A percentile compares a stretch with the other conserved stretches of the same genome.
Conservation (phyloP, 2,329 filamentous ascomycete genomes). For the Monilinia fructigena region DNA sequence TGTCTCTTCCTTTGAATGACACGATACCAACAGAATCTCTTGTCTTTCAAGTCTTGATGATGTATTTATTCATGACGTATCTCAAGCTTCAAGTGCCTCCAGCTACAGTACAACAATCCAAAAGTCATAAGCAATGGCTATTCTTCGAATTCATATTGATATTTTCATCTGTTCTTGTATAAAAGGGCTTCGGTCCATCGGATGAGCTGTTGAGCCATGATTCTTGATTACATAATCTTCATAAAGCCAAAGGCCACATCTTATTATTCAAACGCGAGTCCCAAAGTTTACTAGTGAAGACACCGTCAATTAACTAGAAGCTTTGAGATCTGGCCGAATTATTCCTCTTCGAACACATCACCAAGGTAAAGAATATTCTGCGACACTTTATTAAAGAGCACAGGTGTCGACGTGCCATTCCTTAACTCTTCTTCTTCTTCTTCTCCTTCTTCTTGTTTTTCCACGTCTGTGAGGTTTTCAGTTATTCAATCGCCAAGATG, state of each 20-base stretch:
- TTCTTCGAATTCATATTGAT: too few species aligned
- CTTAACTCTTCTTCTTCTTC: slow-evolving; percentile 35
- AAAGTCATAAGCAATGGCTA: background rate
- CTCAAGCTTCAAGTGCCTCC: too few species aligned
- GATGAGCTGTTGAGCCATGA: background rate
- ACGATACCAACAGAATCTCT: background rate
- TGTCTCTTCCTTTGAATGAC: too few species aligned
- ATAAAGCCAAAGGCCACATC: slow-evolving; percentile 30
- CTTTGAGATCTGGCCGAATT: slow-evolving; percentile 36
- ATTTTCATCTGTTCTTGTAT: background rate
- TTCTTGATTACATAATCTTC: slow-evolving; percentile 19
- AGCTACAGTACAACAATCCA: too few species aligned
- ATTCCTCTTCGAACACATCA: slow-evolving; percentile 35
- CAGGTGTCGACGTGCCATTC: slow-evolving; percentile 35
- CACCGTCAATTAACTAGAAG: slow-evolving; percentile 25
- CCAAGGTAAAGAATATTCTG: slow-evolving; percentile 31
- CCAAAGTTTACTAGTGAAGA: slow-evolving; percentile 30
- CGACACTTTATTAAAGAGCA: slow-evolving; percentile 23
- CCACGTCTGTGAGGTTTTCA: slow-evolving; percentile 42
- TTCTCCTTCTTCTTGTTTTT: slow-evolving; percentile 33
- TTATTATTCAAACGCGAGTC: slow-evolving; percentile 24
- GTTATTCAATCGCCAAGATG: slow-evolving; percentile 43
- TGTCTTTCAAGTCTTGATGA: background rate
- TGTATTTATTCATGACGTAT: too few species aligned
- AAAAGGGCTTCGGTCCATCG: background rate